Base-by-base conservation (phyloP, 164 flowering plant genomes). In the Saururus chinensis region DNA sequence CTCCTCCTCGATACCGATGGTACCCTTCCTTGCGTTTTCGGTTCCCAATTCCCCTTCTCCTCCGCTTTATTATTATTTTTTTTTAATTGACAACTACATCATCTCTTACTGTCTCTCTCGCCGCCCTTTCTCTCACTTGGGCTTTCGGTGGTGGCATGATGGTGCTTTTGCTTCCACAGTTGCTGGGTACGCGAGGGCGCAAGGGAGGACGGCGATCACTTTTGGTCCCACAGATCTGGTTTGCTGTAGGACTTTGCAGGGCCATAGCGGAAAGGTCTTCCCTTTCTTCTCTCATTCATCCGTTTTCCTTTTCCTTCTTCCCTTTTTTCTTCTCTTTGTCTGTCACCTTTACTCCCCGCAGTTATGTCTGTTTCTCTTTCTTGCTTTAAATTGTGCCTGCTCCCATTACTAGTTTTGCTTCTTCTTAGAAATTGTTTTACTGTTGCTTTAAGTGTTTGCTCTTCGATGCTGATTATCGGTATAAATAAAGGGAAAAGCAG, bases 171-270 rank as follows among this genome's bases (percentile, higher is more conserved):
- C 3, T 66, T 70, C 63, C 70, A 70, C 74, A 93, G 98, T 90
- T 65, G 84, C 95, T 8, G 79, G 81, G 6, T 86, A 81, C 69
- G 83, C 96, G 40, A 78, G 76, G 71, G 48, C 87, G 20, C 88
- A 77, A 64, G 92, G 91, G 49, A 69, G 76, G 72, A 73, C 76
- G 55, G 69, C 85, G 35, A 81, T 93, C 51, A 77, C 74, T 23
- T 93, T 90, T 59, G 91, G 91, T 8, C 90, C 84, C 1, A 93
- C 96, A 60, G 97, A 90, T 88, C 90, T 90, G 59, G 92, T 90
- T 2, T 93, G 97, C 63, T 85, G 97, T 62, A 72, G 97, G 74
- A 88, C 84, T 0, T 74, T 90, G 75, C 97, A 88, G 68, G 98
- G 98, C 6, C 98, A 92, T 63, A 84, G 96, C 0, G 98, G 97